These are phyloP conservation scores for Pistacia atlantica DNA, from an alignment of 345 rosid genomes.

Conservation along the genomic window DNA sequence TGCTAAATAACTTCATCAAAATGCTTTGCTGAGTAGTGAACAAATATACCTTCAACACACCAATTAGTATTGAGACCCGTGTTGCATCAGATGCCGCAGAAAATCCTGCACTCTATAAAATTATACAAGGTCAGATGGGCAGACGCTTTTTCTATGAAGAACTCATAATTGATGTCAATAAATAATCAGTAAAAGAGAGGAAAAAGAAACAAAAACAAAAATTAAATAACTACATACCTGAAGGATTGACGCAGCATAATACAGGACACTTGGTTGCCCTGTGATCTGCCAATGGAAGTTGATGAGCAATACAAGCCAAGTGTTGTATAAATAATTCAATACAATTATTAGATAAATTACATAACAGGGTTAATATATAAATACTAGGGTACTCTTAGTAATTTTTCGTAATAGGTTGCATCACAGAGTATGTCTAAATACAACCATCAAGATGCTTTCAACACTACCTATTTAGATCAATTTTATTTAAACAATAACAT, in stretches of 20 bases:
- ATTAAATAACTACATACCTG: conserved; percentile 49
- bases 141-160: background rate
- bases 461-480: background rate
- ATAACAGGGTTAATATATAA: background rate
- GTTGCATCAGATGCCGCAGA: conserved; percentile 98
- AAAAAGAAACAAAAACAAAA: background rate
- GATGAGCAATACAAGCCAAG: conserved; percentile 11
- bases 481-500: background rate
- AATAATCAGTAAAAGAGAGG: background rate
- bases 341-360: background rate
- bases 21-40: background rate
- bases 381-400: background rate
- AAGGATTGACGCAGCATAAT: conserved; percentile 88
- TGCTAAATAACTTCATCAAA: background rate
- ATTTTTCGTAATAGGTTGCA: no score
- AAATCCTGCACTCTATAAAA: conserved; percentile 86
- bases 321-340: background rate
- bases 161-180: background rate
- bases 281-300: conserved; percentile 66
- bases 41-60: conserved; percentile 69
- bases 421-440: background rate
- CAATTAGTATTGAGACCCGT: conserved; percentile 88
- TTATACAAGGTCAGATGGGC: conserved; percentile 21
- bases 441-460: background rate
- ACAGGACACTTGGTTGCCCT: conserved; percentile 97